Base-by-base conservation (phyloP, 2,329 filamentous ascomycete species). In the Sarocladiaceae sp. region DNA sequence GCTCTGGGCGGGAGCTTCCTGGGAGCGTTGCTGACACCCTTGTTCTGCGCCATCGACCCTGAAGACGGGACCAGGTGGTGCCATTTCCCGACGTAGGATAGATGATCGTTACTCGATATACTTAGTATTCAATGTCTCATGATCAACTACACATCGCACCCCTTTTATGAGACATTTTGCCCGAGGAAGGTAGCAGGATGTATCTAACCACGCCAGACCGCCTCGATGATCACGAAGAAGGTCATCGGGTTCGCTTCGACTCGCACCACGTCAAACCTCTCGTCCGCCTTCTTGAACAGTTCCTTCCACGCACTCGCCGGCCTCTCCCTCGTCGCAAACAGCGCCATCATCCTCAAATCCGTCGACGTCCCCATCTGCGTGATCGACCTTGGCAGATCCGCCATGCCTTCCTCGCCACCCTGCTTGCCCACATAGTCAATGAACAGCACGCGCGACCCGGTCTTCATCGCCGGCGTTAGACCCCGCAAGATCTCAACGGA, bases 321-420 rank as follows among this genome's bases (percentile, higher is more conserved):
- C 16, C 72, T 60, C 57, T 76, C 73, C 50, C 66, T 65, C 3
- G 63, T 63, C 48, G 72, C 75, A 40, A 72, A 71, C 5, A 74
- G 51, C 3, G 67, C 65, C 65, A 74, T 69, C 64, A 77, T 67
- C 35, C 68, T 59, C 49, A 78, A 45, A 53, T 78, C 73, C 11
- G 66, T 72, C 18, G 59, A 60, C 4, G 60, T 66, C 21, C 61
- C 62, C 56, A 63, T 62, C 48, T 62, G 60, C 54, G 62, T 60
- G 27, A 65, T 61, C 5, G 60, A 65, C 26, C 58, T 56, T 24
- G 64, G 61, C 44, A 65, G 47, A 46, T 43, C 53, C n/a, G 54
- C 51, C 24, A 45, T 41, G 18, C 40, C 51, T 12, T 50, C 48
- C 15, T 47, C 51, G 7, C 59, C 57, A 16, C 51, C 52, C 23